These are phyloP conservation scores for Boletellus ananiceps DNA, from an alignment of 768 basidiomycete genomes.

Conservation along the genomic window DNA sequence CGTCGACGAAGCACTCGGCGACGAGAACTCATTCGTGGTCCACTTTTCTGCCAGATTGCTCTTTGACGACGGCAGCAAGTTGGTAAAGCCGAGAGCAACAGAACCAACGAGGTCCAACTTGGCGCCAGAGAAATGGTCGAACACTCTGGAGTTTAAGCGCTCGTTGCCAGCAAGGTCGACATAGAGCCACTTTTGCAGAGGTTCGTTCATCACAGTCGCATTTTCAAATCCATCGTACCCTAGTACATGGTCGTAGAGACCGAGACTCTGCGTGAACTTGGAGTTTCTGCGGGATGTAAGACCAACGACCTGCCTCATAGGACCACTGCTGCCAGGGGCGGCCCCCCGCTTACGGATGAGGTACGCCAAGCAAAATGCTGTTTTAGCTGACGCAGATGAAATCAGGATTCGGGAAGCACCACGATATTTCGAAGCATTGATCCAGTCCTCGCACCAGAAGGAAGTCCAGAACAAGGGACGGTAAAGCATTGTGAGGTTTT, in stretches of 20 bases:
- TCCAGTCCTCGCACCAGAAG: conserved; percentile 73
- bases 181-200: conserved; percentile 47
- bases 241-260: conserved; percentile 54
- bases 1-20: conserved; percentile 1
- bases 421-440: conserved; percentile 47
- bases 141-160: conserved; percentile 42
- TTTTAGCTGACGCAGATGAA: conserved; percentile 70
- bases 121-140: conserved; percentile 33
- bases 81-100: conserved; percentile 54
- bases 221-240: conserved; percentile 47
- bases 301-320: conserved; percentile 44
- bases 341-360: conserved; percentile 45
- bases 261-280: conserved; percentile 49
- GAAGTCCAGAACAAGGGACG: conserved; percentile 73
- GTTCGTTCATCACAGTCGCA: conserved; percentile 26
- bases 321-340: background rate
- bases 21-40: conserved; percentile 35
- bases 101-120: conserved; percentile 33
- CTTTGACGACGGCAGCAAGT: conserved; percentile 43
- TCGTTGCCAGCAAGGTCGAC: conserved; percentile 61
- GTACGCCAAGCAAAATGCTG: conserved; percentile 66
- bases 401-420: conserved; percentile 48
- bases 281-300: conserved; percentile 56
- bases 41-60: conserved; percentile 33
- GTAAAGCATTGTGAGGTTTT: conserved; percentile 69